Conservation (phyloP, 108 stramenopile species). For the Ochromonas danica region DNA sequence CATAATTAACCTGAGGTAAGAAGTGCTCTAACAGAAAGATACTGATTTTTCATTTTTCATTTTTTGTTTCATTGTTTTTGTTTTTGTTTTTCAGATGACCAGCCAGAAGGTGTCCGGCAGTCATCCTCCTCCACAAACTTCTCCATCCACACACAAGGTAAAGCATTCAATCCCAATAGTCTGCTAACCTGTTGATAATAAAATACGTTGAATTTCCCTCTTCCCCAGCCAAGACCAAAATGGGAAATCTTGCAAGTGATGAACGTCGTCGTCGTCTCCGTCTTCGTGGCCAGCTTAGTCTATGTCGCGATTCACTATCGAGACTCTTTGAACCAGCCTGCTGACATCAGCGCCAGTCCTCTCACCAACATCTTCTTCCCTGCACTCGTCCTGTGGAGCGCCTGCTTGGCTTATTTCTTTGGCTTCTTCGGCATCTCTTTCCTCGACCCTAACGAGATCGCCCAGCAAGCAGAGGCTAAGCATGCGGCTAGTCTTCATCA, state of each 20-base stretch:
- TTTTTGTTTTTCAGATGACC: too few relatives aligned
- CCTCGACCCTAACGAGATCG: conserved; percentile 59
- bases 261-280: conserved; percentile 13
- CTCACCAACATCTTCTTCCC: conserved; percentile 51
- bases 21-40: too few relatives aligned
- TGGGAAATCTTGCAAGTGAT: conserved; percentile 31
- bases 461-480: neutral
- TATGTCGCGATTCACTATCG: conserved; percentile 23
- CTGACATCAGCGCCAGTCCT: conserved; percentile 10
- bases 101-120: too few relatives aligned
- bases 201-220: too few relatives aligned
- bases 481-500: neutral
- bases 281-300: conserved; percentile 23
- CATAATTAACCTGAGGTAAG: too few relatives aligned
- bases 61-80: too few relatives aligned
- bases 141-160: too few relatives aligned
- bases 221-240: conserved; percentile 36
- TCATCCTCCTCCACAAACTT: too few relatives aligned
- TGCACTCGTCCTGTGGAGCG: conserved; percentile 70
- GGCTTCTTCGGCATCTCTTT: conserved; percentile 93
- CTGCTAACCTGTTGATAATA: too few relatives aligned
- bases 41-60: too few relatives aligned
- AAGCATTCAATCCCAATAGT: too few relatives aligned
- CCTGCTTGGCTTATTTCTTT: conserved; percentile 84
- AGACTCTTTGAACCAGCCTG: neutral